Conservation (phyloP, 2,329 filamentous ascomycete genomes). For the Albophoma yamanashiensis region DNA sequence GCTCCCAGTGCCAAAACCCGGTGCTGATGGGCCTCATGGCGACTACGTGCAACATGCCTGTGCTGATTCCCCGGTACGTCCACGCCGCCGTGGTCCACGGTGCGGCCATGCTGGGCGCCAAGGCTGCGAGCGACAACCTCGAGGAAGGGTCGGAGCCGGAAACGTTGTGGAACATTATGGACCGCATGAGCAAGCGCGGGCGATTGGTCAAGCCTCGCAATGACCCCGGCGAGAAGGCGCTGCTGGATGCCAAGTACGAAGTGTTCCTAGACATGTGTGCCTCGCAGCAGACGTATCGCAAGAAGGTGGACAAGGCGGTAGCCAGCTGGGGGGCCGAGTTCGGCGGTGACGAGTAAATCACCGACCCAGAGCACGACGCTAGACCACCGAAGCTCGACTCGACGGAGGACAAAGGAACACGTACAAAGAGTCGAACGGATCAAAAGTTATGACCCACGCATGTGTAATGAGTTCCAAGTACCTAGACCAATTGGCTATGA, state of each 20-base stretch:
- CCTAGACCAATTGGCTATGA: background rate
- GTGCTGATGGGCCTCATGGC: conserved; percentile 87
- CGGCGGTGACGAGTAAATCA: conserved; percentile 11
- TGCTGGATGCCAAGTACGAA: conserved; percentile 83
- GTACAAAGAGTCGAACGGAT: background rate
- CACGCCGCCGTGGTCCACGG: conserved; percentile 94
- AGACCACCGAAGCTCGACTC: background rate
- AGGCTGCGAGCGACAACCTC: conserved; percentile 77
- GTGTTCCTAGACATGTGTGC: conserved; percentile 91
- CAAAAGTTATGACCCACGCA: background rate
- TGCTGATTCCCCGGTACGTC: conserved; percentile 86
- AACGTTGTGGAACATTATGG: conserved; percentile 93
- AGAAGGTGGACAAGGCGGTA: conserved; percentile 58
- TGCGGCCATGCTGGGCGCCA: conserved; percentile 96
- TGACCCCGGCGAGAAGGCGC: conserved; percentile 61
- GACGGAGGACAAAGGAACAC: background rate
- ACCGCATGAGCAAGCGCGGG: conserved; percentile 90
- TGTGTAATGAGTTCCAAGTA: background rate
- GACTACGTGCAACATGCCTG: conserved; percentile 82
- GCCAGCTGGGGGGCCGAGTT: conserved; percentile 23
- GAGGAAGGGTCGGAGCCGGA: conserved; percentile 62
- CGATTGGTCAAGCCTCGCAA: conserved; percentile 67
- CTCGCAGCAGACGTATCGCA: conserved; percentile 74
- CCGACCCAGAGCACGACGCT: background rate
- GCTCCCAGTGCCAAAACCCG: conserved; percentile 92